Evolutionary conservation across 1,284 basidiomycete species (phyloP), one percentile per base, ranked within the genome.

Genomic region (Tausonia pullulans): DNA sequence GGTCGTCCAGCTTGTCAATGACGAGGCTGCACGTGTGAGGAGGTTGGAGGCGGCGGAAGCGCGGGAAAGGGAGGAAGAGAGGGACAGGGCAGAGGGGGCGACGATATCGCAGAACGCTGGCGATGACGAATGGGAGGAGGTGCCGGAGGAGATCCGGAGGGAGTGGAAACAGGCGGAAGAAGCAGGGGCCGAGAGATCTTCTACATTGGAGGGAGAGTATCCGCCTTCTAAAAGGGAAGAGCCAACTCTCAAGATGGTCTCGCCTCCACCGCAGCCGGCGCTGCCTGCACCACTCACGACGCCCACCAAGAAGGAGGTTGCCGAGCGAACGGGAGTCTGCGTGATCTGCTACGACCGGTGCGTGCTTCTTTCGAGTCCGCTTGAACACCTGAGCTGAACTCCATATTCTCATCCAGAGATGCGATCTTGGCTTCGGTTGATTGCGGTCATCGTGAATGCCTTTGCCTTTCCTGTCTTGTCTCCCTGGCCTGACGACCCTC

Each of bases 351-450:
- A 5, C 7, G 61, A 62, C 11, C 54, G 54, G 45, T 56, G 7
- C n/a, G 39, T n/a, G 10, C 39, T 3, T 41, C n/a, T 5, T 11
- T 41, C 60, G 11, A 14, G 7, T 27, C 13, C 45, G 5, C 41
- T 3, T 45, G 4, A 16, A n/a, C 14, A 40, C 27, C 43, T 16
- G 14, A 40, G 11, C 40, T 56, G n/a, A 2, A 14, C 5, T 39
- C 45, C 11, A 9, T 4, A 7, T 14, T 41, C 10, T 61, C 43
- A 4, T 39, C 1, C 43, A 56, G 53, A 16, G 62, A 63, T 40
- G 62, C 62, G 11, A 58, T 63, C 39, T 39, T 64, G 14, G 63
- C 63, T 14, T 48, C 45, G 4, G 58, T 64, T 41, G 58, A 64
- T 13, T 64, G 63, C 39, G 63, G 63, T 6, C 63, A 64, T 56